These are phyloP conservation scores for Mrakia gelida DNA, from an alignment of 768 basidiomycete genomes.

Conservation along the genomic window DNA sequence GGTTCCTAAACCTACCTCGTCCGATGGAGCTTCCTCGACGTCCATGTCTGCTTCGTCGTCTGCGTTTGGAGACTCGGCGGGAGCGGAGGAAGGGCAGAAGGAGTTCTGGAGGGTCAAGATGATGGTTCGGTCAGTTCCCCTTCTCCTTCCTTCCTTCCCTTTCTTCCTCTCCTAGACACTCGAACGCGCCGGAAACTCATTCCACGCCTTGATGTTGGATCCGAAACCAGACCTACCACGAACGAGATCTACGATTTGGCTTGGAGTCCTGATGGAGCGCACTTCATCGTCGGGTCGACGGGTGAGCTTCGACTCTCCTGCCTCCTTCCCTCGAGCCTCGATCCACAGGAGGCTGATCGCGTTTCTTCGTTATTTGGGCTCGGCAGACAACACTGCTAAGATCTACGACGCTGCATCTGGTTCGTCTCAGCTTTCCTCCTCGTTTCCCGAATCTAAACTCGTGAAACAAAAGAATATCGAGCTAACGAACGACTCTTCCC, in stretches of 20 bases:
- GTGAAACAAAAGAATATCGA: too few species aligned
- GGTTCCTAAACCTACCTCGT: slow-evolving; percentile 60
- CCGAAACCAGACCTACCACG: slow-evolving; percentile 66
- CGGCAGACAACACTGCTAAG: slow-evolving; percentile 74
- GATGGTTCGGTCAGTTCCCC: slow-evolving; percentile 63
- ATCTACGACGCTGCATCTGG: slow-evolving; percentile 74
- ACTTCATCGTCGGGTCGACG: slow-evolving; percentile 91
- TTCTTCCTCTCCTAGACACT: neutral
- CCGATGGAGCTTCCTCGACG: neutral
- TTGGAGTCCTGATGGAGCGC: slow-evolving; percentile 94
- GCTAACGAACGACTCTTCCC: neutral
- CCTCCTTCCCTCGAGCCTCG: neutral
- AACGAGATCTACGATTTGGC: slow-evolving; percentile 98
- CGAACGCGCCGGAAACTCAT: neutral
- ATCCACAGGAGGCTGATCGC: neutral
- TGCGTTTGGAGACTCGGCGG: slow-evolving; percentile 73
- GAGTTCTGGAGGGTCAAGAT: slow-evolving; percentile 87
- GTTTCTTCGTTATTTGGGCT: too few species aligned
- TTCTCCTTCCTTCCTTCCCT: neutral
- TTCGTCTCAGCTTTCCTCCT: slow-evolving; percentile 42
- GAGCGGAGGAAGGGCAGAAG: slow-evolving; percentile 82
- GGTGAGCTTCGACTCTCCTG: neutral
- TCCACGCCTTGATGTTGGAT: neutral
- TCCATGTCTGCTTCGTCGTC: slow-evolving; percentile 58
- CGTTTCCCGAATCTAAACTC: neutral